Conservation (phyloP, 192 early-diverging fungal genomes). For the Coemansia sp. region DNA sequence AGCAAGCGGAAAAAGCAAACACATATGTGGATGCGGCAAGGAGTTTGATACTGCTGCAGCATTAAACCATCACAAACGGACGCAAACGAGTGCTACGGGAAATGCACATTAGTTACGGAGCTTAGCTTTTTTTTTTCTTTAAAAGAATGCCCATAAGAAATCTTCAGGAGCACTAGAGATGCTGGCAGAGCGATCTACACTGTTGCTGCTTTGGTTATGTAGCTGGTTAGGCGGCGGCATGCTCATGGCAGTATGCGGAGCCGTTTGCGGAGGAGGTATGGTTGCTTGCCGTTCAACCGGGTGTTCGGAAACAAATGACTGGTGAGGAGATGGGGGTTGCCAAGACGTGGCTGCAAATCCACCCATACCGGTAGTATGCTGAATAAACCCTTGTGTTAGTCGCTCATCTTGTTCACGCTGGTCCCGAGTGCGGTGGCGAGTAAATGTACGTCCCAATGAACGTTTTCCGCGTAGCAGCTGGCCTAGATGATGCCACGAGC, state of each 20-base stretch:
- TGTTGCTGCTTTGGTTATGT: background rate
- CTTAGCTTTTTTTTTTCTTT: background rate
- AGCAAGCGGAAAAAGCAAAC: no score
- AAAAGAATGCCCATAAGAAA: conserved; percentile 11
- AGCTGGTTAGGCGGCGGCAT: conserved; percentile 7
- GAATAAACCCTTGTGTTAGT: conserved; percentile 41
- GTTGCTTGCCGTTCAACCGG: background rate
- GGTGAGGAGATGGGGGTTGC: conserved; percentile 37
- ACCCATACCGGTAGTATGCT: conserved; percentile 43
- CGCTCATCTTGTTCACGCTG: conserved; percentile 32
- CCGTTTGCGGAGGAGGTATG: background rate
- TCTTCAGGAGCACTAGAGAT: conserved; percentile 13
- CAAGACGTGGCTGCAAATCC: conserved; percentile 31
- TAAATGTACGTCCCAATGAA: conserved; percentile 11
- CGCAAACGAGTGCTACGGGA: no score
- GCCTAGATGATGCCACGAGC: conserved; percentile 9
- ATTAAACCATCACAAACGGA: no score
- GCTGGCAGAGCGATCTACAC: conserved; percentile 4
- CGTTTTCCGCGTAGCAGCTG: conserved; percentile 20
- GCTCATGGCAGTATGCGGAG: conserved; percentile 3
- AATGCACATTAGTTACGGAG: no score
- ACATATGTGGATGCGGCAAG: no score
- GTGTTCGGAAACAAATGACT: conserved; percentile 3
- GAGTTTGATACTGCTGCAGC: no score
- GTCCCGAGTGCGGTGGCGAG: conserved; percentile 11